A percentile compares a stretch with the other conserved stretches of the same genome.
Conservation (phyloP, 139 green algal species). For the Desmodesmus armatus region DNA sequence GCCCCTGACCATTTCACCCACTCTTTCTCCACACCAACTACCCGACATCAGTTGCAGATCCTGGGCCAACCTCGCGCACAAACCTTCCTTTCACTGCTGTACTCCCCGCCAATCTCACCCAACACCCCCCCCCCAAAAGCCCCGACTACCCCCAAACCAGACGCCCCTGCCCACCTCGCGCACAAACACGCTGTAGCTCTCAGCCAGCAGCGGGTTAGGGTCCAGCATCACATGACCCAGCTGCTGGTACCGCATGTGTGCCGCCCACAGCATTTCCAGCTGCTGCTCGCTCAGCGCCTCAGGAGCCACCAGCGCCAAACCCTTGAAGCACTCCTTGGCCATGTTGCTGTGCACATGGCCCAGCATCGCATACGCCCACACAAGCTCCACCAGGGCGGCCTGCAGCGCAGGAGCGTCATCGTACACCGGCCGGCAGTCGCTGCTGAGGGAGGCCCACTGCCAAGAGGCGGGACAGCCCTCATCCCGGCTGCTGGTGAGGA, state of each 20-base stretch:
- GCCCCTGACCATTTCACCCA: too few relatives aligned
- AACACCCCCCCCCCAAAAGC: neutral
- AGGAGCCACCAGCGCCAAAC: neutral
- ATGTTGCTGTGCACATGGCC: slow-evolving; percentile 22
- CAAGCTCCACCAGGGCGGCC: slow-evolving; percentile 26
- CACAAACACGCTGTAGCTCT: slow-evolving; percentile 37
- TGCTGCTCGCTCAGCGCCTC: slow-evolving; percentile 23
- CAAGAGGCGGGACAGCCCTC: neutral
- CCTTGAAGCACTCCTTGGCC: slow-evolving; percentile 27
- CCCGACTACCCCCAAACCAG: neutral
- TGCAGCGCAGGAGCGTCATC: slow-evolving; percentile 27
- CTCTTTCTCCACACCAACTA: too few relatives aligned
- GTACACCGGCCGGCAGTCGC: slow-evolving; percentile 23
- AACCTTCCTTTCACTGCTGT: too few relatives aligned
- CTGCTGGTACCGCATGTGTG: slow-evolving; percentile 28
- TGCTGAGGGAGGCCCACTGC: neutral
- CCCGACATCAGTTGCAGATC: too few relatives aligned
- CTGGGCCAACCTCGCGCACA: too few relatives aligned
- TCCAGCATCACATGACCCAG: slow-evolving; percentile 36
- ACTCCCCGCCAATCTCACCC: neutral
- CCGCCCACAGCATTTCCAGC: slow-evolving; percentile 7
- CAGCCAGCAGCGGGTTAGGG: slow-evolving; percentile 31
- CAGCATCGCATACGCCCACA: slow-evolving; percentile 32
- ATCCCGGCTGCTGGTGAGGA: neutral
- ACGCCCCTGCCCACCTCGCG: slow-evolving; percentile 2